A percentile compares a stretch with the other conserved stretches of the same genome.
Conservation (phyloP, 768 basidiomycete genomes). For the Lepiota venenata region DNA sequence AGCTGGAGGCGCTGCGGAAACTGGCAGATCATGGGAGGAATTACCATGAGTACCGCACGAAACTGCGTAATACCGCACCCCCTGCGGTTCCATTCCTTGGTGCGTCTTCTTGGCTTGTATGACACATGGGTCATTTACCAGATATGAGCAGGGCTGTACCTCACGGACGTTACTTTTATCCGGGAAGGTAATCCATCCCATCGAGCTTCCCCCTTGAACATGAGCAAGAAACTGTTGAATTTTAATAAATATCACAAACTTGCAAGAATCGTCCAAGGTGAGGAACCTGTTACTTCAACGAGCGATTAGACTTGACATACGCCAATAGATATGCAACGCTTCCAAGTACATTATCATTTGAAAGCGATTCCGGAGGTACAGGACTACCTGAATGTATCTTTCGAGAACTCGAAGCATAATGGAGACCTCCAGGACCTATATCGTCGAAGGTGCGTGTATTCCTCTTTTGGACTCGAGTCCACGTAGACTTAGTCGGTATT, state of each 20-base stretch:
- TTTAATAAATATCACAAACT: slow-evolving; percentile 96
- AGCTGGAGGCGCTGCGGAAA: slow-evolving; percentile 76
- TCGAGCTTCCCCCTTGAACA: slow-evolving; percentile 72
- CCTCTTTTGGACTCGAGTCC: not conserved
- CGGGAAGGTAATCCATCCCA: slow-evolving; percentile 90
- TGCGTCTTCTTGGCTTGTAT: slow-evolving; percentile 24
- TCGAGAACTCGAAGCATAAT: slow-evolving; percentile 70
- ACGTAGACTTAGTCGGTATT: slow-evolving; percentile 9
- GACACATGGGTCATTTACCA: slow-evolving; percentile 1
- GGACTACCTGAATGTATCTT: slow-evolving; percentile 66
- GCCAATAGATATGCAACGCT: slow-evolving; percentile 80
- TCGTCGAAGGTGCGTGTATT: slow-evolving; percentile 63
- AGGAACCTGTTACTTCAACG: slow-evolving; percentile 9
- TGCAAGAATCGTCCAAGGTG: slow-evolving; percentile 80
- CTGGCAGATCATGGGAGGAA: slow-evolving; percentile 91
- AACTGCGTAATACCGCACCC: slow-evolving; percentile 82
- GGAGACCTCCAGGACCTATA: slow-evolving; percentile 87
- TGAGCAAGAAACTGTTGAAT: slow-evolving; percentile 83
- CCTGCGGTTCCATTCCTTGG: slow-evolving; percentile 97
- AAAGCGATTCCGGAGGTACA: slow-evolving; percentile 91
- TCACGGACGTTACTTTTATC: slow-evolving; percentile 94
- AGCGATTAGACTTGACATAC: not conserved
- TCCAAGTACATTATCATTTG: slow-evolving; percentile 83
- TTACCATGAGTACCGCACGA: slow-evolving; percentile 87
- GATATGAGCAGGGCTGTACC: slow-evolving; percentile 59